phyloP scores from a whole-genome alignment of 2,329 filamentous ascomycete species.

The Davidsoniella virescens region DNA sequence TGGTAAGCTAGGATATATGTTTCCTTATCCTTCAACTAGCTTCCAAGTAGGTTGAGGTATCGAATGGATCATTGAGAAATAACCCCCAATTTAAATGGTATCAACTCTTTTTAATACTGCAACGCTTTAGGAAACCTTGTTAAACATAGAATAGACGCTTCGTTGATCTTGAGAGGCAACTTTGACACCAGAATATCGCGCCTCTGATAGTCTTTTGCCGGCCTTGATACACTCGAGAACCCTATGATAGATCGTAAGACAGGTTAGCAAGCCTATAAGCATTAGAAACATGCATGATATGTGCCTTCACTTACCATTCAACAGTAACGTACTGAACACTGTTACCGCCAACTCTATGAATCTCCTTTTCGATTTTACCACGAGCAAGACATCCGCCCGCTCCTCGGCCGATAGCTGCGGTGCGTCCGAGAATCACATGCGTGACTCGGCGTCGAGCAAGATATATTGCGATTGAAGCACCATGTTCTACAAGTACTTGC shows the following conservation, averaged over 20 bases:
- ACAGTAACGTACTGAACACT: slow-evolving; percentile 64
- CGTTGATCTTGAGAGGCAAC: slow-evolving; percentile 36
- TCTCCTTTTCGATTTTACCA: slow-evolving; percentile 69
- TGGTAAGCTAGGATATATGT: too few relatives aligned
- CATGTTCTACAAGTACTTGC: slow-evolving; percentile 57
- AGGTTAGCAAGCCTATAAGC: slow-evolving; percentile 11
- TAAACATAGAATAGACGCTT: slow-evolving; percentile 43
- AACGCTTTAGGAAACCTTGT: slow-evolving; percentile 22
- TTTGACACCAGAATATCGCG: slow-evolving; percentile 49
- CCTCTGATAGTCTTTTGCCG: slow-evolving; percentile 58
- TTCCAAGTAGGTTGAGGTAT: too few relatives aligned
- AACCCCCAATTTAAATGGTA: neutral
- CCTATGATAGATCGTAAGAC: slow-evolving; percentile 28
- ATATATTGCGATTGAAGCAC: slow-evolving; percentile 52
- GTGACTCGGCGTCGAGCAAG: slow-evolving; percentile 62
- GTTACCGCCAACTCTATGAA: slow-evolving; percentile 47
- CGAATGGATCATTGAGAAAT: neutral
- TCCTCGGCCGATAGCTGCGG: slow-evolving; percentile 31
- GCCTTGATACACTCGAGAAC: slow-evolving; percentile 68
- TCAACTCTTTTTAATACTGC: neutral
- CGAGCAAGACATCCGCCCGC: slow-evolving; percentile 61
- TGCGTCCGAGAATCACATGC: slow-evolving; percentile 64
- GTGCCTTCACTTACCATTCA: slow-evolving; percentile 46
- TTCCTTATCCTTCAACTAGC: too few relatives aligned
- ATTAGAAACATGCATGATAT: slow-evolving; percentile 9